Base-by-base conservation (phyloP, 192 early-diverging fungal genomes). In the Rhizophagus sp. region DNA sequence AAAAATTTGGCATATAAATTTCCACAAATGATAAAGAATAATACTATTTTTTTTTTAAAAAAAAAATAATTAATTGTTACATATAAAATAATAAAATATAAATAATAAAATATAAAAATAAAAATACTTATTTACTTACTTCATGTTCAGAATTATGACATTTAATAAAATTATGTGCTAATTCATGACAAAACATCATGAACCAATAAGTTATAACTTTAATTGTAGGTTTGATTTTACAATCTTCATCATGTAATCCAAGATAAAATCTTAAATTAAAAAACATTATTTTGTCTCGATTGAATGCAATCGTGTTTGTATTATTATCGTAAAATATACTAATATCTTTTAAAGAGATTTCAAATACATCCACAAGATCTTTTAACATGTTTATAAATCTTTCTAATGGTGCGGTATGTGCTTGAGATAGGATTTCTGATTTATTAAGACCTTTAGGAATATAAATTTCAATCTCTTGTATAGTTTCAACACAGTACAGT, bases 181-280 rank as follows among this genome's bases (percentile, higher is more conserved):
- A 81, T 82, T 96, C 96, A 83, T 97, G 96, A 72, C 92, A 93
- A 61, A 89, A 82, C 4, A 88, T 91, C 88, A 96, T 90, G 81
- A 94, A 97, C 96, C 96, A 96, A 82, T 96, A 96, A 68, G 90
- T 85, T 78, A 86, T 25, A 1, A 81, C 84, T 17, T 87, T 87
- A 62, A 49, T 81, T 33, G 79, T 71, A 34, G 61, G 47, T 19
- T 13, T 24, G 8, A 82, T 74, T 1, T 75, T 61, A 5, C 68
- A 81, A 9, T 71, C 67, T 50, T 85, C 84, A 69, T 88, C 88
- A 68, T 95, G 93, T 75, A 95, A 80, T 0, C 85, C 90, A 9
- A 93, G 82, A 82, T 91, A 97, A 83, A 87, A 97, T 22, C 94
- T 80, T 62, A 92, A 80, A 68, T 97, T 97, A 84, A 97, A 95